Conservation (phyloP, 2,329 filamentous ascomycete species). For the Mollisiaceae sp. region DNA sequence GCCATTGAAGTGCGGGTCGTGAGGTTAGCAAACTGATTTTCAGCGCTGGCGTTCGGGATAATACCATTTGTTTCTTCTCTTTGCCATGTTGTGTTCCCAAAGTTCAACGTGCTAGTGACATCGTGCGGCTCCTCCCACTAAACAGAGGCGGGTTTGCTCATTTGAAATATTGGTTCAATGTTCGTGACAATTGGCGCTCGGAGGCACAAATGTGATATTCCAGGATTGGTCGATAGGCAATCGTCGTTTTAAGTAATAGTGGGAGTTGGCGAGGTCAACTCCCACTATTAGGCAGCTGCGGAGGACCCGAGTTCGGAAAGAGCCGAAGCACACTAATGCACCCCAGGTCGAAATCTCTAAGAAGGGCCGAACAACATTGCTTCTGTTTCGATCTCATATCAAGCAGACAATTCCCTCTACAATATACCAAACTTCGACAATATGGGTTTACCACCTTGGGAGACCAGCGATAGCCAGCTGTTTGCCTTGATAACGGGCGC, state of each 20-base stretch:
- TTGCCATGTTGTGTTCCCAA: background rate
- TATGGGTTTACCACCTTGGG: conserved; percentile 44
- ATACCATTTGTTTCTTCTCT: conserved; percentile 23
- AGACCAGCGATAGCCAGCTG: conserved; percentile 50
- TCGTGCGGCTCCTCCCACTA: background rate
- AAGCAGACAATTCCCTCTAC: background rate
- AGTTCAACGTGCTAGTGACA: background rate
- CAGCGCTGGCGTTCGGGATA: conserved; percentile 25
- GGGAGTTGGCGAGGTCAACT: too few relatives aligned
- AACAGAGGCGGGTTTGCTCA: too few relatives aligned
- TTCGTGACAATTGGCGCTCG: too few relatives aligned
- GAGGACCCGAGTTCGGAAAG: background rate
- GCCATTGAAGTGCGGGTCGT: background rate
- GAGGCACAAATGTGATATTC: too few relatives aligned
- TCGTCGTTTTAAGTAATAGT: too few relatives aligned
- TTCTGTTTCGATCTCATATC: background rate
- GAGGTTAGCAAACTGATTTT: conserved; percentile 16
- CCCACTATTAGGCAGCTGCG: too few relatives aligned
- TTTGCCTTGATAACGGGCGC: conserved; percentile 82
- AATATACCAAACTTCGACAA: background rate
- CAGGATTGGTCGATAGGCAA: too few relatives aligned
- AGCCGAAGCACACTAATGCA: conserved; percentile 6
- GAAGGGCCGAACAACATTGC: background rate
- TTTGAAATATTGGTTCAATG: too few relatives aligned
- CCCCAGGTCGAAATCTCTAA: background rate